Evolutionary conservation across 208 protist genomes (phyloP), one percentile per base, ranked within the genome.

Genomic region (Wallacemonas sp.): DNA sequence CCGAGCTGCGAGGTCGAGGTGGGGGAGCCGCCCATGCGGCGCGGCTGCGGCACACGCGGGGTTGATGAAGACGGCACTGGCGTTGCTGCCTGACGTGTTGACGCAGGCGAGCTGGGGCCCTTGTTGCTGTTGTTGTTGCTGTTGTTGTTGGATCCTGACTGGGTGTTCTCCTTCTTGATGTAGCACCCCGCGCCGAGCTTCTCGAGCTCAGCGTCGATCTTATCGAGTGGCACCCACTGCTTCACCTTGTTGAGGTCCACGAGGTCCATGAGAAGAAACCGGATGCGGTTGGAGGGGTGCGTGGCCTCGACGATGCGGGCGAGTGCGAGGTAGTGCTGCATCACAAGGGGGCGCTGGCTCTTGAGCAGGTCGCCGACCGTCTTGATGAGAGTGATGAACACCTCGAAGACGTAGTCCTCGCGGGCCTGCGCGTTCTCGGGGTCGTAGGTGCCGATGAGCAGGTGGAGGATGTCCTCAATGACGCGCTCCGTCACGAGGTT

Each of bases 251-350:
- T 78, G 12, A 86, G 61, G 58, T 96, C 87, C 38, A 24, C 60
- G 41, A 96, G 69, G 66, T 94, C 74, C 90, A 93, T 92, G 80
- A 94, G 89, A 43, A 90, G 70, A 65, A 94, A 96, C 30, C 72
- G 70, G 24, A 96, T 80, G 56, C 90, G 80, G 32, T 60, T 72
- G 12, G 79, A 80, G 0, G 85, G 80, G 66, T 96, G 85, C 12
- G 85, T 80, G 29, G 52, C 9, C 61, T 90, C 79, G 33, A 95
- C 79, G 1, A 56, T 61, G 60, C 80, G 87, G 16, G 90, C 87
- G 23, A 89, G 61, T 16, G 64, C 73, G 39, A 96, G 52, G 55
- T 80, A 80, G 62, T 72, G 78, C 11, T 71, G 61, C 27, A 96
- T 63, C 11, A 87, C 32, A 1, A 58, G 6, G 16, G 75, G 78